Evolutionary conservation across 2,329 filamentous ascomycete species (phyloP).

Genomic region (Neurospora sp.): DNA sequence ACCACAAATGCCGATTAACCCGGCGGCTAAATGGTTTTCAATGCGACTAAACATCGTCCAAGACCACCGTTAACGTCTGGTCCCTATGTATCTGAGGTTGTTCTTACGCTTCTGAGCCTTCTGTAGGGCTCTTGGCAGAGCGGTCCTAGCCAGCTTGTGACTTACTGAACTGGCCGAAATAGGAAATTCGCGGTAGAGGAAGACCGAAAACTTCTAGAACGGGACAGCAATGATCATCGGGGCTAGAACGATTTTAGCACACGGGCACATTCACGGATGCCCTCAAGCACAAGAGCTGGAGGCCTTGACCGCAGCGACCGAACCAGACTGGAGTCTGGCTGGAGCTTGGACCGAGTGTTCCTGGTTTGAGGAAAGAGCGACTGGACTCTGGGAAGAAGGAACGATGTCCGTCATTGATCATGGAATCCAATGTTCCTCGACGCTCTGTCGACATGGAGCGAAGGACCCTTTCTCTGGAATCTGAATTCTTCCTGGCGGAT

Average conservation of each 20-base stretch:
- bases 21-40: not conserved
- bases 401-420: not conserved
- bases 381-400: not conserved
- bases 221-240: not conserved
- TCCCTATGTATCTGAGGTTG: no score
- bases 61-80: no score
- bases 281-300: not conserved
- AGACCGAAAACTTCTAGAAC: not conserved
- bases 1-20: not conserved
- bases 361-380: not conserved
- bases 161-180: not conserved
- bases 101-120: no score
- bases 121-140: not conserved
- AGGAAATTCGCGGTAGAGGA: not conserved
- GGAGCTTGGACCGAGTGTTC: not conserved
- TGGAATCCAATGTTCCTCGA: not conserved
- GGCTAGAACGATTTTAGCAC: not conserved
- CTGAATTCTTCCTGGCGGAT: not conserved
- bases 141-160: not conserved
- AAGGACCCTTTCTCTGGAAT: not conserved
- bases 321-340: not conserved
- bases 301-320: not conserved
- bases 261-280: not conserved
- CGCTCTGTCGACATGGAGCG: not conserved
- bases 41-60: not conserved